phyloP scores from a whole-genome alignment of 2,329 filamentous ascomycete genomes.

The Claviceps spartinae region DNA sequence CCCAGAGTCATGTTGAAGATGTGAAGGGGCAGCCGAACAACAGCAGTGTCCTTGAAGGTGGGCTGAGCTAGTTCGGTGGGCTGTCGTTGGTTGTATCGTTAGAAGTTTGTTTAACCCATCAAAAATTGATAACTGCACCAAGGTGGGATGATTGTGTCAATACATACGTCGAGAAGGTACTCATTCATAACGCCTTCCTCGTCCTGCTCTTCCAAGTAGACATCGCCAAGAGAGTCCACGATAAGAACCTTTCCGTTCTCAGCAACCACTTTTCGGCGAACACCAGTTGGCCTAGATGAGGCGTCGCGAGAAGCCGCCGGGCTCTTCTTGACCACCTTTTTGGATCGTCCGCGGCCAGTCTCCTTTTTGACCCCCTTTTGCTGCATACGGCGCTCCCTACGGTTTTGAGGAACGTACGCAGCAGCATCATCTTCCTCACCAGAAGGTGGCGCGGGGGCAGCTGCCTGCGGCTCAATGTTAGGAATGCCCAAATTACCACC shows the following conservation, averaged over 20 bases:
- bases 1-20: constrained; percentile 45
- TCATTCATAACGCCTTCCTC: constrained; percentile 75
- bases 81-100: constrained; percentile 28
- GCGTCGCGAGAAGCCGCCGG: constrained; percentile 27
- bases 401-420: constrained; percentile 53
- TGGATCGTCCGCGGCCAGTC: constrained; percentile 40
- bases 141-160: neutral
- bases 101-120: constrained; percentile 3
- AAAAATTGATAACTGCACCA: neutral
- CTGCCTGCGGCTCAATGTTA: constrained; percentile 40
- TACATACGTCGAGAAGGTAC: constrained; percentile 73
- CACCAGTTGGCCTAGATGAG: constrained; percentile 44
- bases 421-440: constrained; percentile 34
- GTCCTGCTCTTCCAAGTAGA: constrained; percentile 85
- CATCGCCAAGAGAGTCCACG: constrained; percentile 82
- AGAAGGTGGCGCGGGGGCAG: constrained; percentile 29
- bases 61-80: constrained; percentile 67
- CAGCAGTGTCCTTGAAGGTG: constrained; percentile 66
- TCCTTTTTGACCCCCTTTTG: constrained; percentile 71
- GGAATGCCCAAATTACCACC: constrained; percentile 67
- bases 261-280: constrained; percentile 76
- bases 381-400: constrained; percentile 76
- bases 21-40: constrained; percentile 68
- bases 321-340: constrained; percentile 27
- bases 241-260: constrained; percentile 93